Evolutionary conservation across 306 rosid genomes (phyloP), one percentile per base, ranked within the genome.

Genomic region (Purshia tridentata): DNA sequence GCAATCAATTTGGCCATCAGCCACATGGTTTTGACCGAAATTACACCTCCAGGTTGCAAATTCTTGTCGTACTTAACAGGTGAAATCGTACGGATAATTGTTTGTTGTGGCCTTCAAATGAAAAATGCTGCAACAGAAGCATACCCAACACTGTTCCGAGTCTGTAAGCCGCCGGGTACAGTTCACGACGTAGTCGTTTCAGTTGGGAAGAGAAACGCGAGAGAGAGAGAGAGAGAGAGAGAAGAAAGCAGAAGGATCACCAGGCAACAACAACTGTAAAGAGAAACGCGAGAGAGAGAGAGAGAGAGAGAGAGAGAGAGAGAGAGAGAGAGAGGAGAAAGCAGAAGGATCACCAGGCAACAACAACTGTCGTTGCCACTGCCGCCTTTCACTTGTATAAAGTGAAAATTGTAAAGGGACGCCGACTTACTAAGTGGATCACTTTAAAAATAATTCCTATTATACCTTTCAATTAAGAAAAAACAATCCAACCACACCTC

Each of bases 1-100:
- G 57, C 19, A 35, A 78, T 53, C 86, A 85, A 69, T 48, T 50
- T 84, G 67, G 76, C 53, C 56, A 72, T 23, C 37, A 15, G 20
- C 51, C 51, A 48, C 39, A 53, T 22, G 39, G 35, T 44, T 55
- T 41, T 49, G 75, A 41, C n/a, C n/a, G 59, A 52, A 12, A 70
- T 67, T 6, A 63, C 72, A 35, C 39, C 23, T 40, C 37, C n/a
- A 65, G 56, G 23, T n/a, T 12, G 47, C 19, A 8, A 18, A 16
- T 15, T 61, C 46, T 1, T 2, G 47, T 61, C 47, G 16, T 39
- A 46, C 65, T 14, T 29, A 14, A 16, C 7, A 6, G 55, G 19
- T 51, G n/a, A 51, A 51, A 51, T 15, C 18, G 55, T 51, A 51
- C 6, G 20, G 14, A 14, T 14, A 35, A 56, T 18, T 20, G 13